These are phyloP conservation scores for Suhomyces pyralidae DNA, from an alignment of 805 yeast genomes.

Conservation along the genomic window DNA sequence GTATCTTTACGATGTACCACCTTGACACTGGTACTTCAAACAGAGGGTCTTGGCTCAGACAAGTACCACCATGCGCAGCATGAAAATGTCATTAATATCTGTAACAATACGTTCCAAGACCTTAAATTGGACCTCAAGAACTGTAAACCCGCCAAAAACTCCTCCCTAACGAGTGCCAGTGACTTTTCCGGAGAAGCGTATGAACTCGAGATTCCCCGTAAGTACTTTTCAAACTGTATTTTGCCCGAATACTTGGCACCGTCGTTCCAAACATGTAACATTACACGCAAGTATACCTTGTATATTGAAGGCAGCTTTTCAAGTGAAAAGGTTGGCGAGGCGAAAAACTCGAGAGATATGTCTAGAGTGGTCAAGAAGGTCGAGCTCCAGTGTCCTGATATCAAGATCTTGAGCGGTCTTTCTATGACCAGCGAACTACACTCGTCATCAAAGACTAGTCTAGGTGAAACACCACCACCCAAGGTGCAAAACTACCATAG, in stretches of 20 bases:
- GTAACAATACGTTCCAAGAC: constrained; percentile 33
- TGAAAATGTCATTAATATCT: constrained; percentile 23
- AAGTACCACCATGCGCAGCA: constrained; percentile 27
- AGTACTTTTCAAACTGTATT: constrained; percentile 37
- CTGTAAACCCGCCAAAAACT: constrained; percentile 25
- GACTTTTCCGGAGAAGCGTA: constrained; percentile 15
- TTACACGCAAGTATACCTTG: constrained; percentile 44
- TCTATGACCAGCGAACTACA: constrained; percentile 23
- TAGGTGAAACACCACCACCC: background rate
- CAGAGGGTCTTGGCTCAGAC: constrained; percentile 3
- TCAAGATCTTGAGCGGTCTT: constrained; percentile 34
- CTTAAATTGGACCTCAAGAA: constrained; percentile 39
- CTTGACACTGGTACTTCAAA: constrained; percentile 15
- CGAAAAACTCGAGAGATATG: constrained; percentile 13
- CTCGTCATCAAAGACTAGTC: constrained; percentile 21
- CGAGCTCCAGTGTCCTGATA: constrained; percentile 30
- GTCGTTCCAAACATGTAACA: constrained; percentile 54
- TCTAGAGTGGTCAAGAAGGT: constrained; percentile 23
- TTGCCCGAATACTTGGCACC: constrained; percentile 53
- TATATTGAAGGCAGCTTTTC: constrained; percentile 29
- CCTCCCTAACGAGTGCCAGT: constrained; percentile 14
- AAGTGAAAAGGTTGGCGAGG: constrained; percentile 21
- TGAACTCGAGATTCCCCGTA: constrained; percentile 45
- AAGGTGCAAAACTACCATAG: background rate
- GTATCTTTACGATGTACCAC: constrained; percentile 32